Conservation (phyloP, 768 basidiomycete genomes). For the Psilocybe cubensis region DNA sequence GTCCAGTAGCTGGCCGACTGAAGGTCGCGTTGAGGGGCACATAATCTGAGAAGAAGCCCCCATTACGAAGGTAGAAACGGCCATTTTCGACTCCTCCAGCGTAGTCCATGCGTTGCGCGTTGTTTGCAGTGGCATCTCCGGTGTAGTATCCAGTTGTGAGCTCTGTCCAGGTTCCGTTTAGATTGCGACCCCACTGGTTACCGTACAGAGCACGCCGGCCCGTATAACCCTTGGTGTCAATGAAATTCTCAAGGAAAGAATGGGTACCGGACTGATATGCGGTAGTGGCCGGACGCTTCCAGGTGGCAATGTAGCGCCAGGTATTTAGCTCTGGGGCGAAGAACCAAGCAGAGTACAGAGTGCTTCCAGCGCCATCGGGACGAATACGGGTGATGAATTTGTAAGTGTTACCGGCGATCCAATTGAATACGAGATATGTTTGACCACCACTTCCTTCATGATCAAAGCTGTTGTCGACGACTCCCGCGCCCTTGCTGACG, state of each 20-base stretch:
- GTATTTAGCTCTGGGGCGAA: slow-evolving; percentile 17
- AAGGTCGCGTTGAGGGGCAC: slow-evolving; percentile 9
- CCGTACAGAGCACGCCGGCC: slow-evolving; percentile 11
- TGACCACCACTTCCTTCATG: slow-evolving; percentile 16
- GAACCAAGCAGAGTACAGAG: slow-evolving; percentile 19
- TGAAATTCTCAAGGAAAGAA: slow-evolving; percentile 20
- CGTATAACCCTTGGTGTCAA: slow-evolving; percentile 11
- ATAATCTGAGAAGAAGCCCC: slow-evolving; percentile 11
- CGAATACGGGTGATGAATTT: slow-evolving; percentile 21
- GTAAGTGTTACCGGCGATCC: slow-evolving; percentile 19
- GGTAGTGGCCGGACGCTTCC: slow-evolving; percentile 17
- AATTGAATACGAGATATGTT: slow-evolving; percentile 14
- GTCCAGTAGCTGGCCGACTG: slow-evolving; percentile 6
- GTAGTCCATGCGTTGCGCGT: slow-evolving; percentile 14
- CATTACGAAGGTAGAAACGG: slow-evolving; percentile 15
- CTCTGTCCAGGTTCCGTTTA: slow-evolving; percentile 18
- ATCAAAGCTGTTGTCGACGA: slow-evolving; percentile 15
- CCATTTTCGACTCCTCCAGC: slow-evolving; percentile 8
- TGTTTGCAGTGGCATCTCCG: slow-evolving; percentile 10
- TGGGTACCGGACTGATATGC: slow-evolving; percentile 15
- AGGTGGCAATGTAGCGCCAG: slow-evolving; percentile 19
- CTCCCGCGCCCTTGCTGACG: slow-evolving; percentile 19
- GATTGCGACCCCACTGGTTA: slow-evolving; percentile 19
- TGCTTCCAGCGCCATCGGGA: slow-evolving; percentile 17
- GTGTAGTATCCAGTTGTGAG: slow-evolving; percentile 12